These are phyloP conservation scores for Neurospora intermedia DNA, from an alignment of 495 filamentous ascomycete species.

Conservation along the genomic window DNA sequence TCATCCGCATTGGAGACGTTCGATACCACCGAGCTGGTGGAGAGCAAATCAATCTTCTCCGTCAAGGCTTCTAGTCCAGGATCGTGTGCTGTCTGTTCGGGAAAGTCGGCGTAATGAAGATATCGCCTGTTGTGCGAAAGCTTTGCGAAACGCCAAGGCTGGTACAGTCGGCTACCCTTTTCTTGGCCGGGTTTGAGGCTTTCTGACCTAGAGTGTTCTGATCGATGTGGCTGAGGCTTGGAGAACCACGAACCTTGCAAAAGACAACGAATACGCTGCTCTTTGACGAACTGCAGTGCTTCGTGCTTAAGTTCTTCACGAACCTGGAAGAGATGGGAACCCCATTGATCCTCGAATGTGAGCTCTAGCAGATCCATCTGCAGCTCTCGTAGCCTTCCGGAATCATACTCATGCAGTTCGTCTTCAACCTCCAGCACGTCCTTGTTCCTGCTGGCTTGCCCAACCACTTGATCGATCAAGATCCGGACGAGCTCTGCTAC, in stretches of 20 bases:
- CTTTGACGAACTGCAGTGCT: conserved; percentile 89
- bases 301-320: conserved; percentile 90
- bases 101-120: conserved; percentile 87
- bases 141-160: conserved; percentile 70
- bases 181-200: conserved; percentile 12
- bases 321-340: conserved; percentile 75
- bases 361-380: conserved; percentile 91
- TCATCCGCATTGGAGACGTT: conserved; percentile 63
- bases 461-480: conserved; percentile 83
- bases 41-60: conserved; percentile 82
- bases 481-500: conserved; percentile 84
- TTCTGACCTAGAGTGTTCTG: background rate
- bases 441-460: conserved; percentile 69
- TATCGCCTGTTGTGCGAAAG: conserved; percentile 85
- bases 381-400: conserved; percentile 63
- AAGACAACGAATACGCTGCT: conserved; percentile 89
- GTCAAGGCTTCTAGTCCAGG: conserved; percentile 64
- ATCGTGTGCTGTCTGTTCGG: conserved; percentile 47
- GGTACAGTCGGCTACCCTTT: conserved; percentile 17
- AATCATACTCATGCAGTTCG: conserved; percentile 75
- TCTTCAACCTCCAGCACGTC: conserved; percentile 85
- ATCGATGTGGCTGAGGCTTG: conserved; percentile 30
- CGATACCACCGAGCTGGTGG: conserved; percentile 84
- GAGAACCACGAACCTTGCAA: conserved; percentile 88
- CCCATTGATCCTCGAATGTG: conserved; percentile 91